Conservation (phyloP, 768 basidiomycete species). For the Clavulina sp. region DNA sequence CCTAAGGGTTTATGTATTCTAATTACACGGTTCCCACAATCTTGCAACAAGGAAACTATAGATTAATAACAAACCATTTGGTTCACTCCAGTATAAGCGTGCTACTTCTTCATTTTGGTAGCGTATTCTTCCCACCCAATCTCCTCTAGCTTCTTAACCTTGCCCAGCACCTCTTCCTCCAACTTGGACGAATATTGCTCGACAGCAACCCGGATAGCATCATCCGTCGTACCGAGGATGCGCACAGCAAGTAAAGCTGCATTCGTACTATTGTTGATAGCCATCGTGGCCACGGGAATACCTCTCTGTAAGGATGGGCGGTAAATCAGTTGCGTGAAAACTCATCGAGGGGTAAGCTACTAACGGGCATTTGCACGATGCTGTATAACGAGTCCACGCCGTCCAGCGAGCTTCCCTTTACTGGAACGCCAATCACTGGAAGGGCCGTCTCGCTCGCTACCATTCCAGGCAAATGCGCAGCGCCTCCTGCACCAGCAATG, state of each 20-base stretch:
- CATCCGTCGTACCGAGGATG: constrained; percentile 60
- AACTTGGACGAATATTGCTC: constrained; percentile 51
- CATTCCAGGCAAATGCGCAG: constrained; percentile 97
- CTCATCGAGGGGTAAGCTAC: constrained; percentile 19
- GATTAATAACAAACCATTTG: too few species aligned
- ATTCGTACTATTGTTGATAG: constrained; percentile 89
- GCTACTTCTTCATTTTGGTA: too few species aligned
- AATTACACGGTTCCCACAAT: too few species aligned
- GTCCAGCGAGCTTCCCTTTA: constrained; percentile 83
- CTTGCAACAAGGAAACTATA: too few species aligned
- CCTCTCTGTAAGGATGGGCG: constrained; percentile 45
- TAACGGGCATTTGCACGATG: constrained; percentile 97
- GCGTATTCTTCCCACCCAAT: constrained; percentile 79
- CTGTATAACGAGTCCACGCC: constrained; percentile 95
- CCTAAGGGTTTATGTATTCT: too few species aligned
- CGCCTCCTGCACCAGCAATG: constrained; percentile 95
- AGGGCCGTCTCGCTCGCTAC: constrained; percentile 85
- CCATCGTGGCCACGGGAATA: constrained; percentile 92
- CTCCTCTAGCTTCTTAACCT: constrained; percentile 56
- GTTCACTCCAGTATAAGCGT: too few species aligned
- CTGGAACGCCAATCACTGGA: constrained; percentile 92
- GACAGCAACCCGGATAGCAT: constrained; percentile 45
- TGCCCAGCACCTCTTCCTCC: constrained; percentile 60
- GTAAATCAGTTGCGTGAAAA: background rate
- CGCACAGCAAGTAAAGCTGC: constrained; percentile 83